These are phyloP conservation scores for Gastrolobium villosum DNA, from an alignment of 306 rosid genomes.

Conservation along the genomic window DNA sequence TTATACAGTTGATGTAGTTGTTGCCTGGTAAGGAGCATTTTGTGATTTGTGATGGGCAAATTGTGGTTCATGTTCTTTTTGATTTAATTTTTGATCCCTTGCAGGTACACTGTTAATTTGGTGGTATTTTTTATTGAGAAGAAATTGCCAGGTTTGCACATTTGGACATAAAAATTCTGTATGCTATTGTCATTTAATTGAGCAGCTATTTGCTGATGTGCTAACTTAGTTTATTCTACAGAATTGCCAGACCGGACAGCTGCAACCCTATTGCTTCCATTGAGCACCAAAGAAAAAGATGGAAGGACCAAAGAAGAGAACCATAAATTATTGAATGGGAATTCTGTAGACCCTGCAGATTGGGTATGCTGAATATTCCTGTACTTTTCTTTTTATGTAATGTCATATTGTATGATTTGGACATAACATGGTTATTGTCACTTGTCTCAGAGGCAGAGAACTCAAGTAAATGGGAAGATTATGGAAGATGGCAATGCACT, in stretches of 20 bases:
- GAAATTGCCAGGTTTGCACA: slow-evolving; percentile 80
- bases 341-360: slow-evolving; percentile 81
- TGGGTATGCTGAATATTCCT: slow-evolving; percentile 62
- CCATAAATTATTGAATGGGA: slow-evolving; percentile 90
- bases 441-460: slow-evolving; percentile 85
- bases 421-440: slow-evolving; percentile 48
- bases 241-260: slow-evolving; percentile 86
- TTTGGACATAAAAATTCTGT: slow-evolving; percentile 17
- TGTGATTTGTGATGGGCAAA: not conserved
- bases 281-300: slow-evolving; percentile 86
- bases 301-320: slow-evolving; percentile 84
- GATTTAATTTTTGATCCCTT: slow-evolving; percentile 36
- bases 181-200: slow-evolving; percentile 42
- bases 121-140: slow-evolving; percentile 92
- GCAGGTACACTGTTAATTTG: slow-evolving; percentile 98
- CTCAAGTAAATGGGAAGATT: slow-evolving; percentile 87
- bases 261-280: slow-evolving; percentile 68
- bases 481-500: slow-evolving; percentile 76
- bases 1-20: slow-evolving; percentile 96
- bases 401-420: slow-evolving; percentile 47
- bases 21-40: slow-evolving; percentile 79
- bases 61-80: slow-evolving; percentile 34
- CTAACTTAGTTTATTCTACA: slow-evolving; percentile 58
- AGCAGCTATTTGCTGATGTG: slow-evolving; percentile 16
- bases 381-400: slow-evolving; percentile 27